Percentiles rank a stretch among this genome's conserved stretches.
Evolutionary conservation across 371 early-diverging fungal genomes (phyloP).

Genomic region (Haplosporangium sp.): DNA sequence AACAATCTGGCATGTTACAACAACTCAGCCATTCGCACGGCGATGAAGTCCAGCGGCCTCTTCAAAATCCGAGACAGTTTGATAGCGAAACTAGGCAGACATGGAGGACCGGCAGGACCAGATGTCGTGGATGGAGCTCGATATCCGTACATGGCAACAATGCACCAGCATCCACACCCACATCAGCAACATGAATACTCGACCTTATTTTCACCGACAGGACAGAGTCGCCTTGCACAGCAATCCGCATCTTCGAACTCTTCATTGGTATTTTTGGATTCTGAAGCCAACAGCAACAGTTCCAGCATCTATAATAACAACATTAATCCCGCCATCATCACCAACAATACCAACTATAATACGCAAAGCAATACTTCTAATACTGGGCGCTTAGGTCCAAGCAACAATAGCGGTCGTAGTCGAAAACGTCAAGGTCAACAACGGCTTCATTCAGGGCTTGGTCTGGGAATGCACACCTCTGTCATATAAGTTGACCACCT

Average conservation of each 20-base stretch:
- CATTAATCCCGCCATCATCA: background rate
- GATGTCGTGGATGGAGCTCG: background rate
- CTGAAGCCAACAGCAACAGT: slow-evolving; percentile 1
- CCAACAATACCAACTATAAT: background rate
- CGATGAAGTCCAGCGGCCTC: slow-evolving; percentile 58
- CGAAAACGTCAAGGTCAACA: slow-evolving; percentile 32
- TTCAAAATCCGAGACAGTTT: slow-evolving; percentile 58
- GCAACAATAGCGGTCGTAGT: slow-evolving; percentile 4
- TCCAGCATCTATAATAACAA: slow-evolving; percentile 1
- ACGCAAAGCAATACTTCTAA: background rate
- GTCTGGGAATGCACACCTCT: slow-evolving; percentile 18
- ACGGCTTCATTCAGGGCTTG: slow-evolving; percentile 21
- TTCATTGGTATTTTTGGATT: background rate
- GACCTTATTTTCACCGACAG: too few species aligned
- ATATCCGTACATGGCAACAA: slow-evolving; percentile 3
- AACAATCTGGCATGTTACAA: slow-evolving; percentile 58
- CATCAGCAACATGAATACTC: too few species aligned
- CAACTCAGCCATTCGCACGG: slow-evolving; percentile 53
- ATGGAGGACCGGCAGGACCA: background rate
- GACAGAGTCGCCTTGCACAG: background rate
- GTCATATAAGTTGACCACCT: slow-evolving; percentile 16
- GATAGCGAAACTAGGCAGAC: slow-evolving; percentile 38
- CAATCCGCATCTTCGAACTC: background rate
- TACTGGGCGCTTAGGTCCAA: slow-evolving; percentile 5
- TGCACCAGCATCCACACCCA: background rate